Conservation (phyloP, 164 flowering plant genomes). For the Liquidambar formosana region DNA sequence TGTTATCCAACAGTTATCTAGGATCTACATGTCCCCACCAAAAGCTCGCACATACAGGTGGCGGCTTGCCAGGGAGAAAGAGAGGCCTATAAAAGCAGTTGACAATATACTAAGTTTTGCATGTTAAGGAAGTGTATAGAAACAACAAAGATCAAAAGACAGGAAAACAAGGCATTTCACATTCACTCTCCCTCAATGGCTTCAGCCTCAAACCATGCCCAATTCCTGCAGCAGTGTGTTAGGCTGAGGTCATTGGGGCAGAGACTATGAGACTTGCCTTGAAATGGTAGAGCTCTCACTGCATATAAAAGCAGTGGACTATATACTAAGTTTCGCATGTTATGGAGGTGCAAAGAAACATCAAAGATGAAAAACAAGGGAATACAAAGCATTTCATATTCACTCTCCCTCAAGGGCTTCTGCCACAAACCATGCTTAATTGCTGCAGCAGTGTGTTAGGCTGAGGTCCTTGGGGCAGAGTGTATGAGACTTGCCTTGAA, state of each 20-base stretch:
- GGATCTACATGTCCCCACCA: not conserved
- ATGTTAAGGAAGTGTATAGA: not conserved
- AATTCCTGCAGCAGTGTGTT: not conserved
- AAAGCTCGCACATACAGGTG: not conserved
- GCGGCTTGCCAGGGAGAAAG: not conserved
- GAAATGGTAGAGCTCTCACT: too few species aligned
- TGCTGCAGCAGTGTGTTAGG: not conserved
- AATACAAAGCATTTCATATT: not conserved
- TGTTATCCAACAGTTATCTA: not conserved
- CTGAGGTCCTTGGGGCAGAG: slow-evolving; percentile 2
- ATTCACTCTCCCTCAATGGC: slow-evolving; percentile 11
- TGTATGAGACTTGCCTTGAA: not conserved
- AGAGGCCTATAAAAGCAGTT: not conserved
- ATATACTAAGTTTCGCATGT: not conserved
- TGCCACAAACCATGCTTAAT: not conserved
- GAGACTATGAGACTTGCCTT: not conserved
- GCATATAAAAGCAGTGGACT: not conserved
- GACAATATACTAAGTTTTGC: not conserved
- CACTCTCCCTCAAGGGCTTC: slow-evolving; percentile 13
- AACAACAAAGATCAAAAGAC: not conserved
- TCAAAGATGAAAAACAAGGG: not conserved
- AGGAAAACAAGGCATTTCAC: not conserved
- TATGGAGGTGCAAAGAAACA: not conserved
- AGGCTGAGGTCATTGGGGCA: not conserved
- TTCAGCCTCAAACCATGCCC: not conserved